Conservation (phyloP, 192 early-diverging fungal species). For the Helicostylum pulchrum region DNA sequence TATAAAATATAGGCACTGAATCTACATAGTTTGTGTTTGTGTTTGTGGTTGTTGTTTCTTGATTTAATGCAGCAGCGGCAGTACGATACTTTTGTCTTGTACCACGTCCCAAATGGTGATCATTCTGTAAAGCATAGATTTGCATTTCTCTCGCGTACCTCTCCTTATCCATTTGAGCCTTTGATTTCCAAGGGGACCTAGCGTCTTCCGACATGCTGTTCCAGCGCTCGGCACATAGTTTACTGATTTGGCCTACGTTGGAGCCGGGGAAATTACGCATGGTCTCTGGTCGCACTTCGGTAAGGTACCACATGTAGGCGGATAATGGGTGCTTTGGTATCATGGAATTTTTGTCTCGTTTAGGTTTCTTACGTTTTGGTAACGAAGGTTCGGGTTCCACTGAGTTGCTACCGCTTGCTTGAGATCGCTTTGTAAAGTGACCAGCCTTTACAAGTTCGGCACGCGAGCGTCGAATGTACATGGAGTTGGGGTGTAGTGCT, state of each 20-base stretch:
- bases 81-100: constrained; percentile 27
- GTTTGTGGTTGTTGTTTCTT: background rate
- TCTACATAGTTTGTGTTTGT: no score
- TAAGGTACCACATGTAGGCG: constrained; percentile 64
- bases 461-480: constrained; percentile 59
- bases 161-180: constrained; percentile 56
- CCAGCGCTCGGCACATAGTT: constrained; percentile 60
- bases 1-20: no score
- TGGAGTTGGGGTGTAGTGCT: constrained; percentile 47
- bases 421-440: constrained; percentile 1
- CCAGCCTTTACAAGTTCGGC: constrained; percentile 52
- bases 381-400: background rate
- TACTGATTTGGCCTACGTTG: constrained; percentile 64
- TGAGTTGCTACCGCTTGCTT: no score
- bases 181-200: constrained; percentile 47
- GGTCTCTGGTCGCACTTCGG: constrained; percentile 54
- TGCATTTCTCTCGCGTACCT: constrained; percentile 60
- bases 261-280: constrained; percentile 56
- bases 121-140: constrained; percentile 36
- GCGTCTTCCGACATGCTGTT: constrained; percentile 45
- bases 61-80: background rate
- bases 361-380: constrained; percentile 35
- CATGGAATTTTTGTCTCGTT: constrained; percentile 50
- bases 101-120: constrained; percentile 22
- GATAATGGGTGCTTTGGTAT: constrained; percentile 73